Base-by-base conservation (phyloP, 352 stramenopile species). In the Phytophthora tubulina region DNA sequence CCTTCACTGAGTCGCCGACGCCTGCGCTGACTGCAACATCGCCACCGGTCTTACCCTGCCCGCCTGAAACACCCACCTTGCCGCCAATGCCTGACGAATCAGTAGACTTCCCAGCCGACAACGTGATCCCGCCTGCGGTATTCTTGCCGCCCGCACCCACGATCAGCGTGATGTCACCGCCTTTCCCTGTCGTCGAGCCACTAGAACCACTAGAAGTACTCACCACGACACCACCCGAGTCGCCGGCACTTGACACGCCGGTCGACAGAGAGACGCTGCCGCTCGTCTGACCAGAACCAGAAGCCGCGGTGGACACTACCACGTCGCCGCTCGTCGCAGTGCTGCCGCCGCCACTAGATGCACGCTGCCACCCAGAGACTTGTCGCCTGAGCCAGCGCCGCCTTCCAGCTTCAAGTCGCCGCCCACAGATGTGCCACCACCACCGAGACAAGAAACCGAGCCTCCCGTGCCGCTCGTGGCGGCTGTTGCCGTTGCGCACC, bases 281-380 rank as follows among this genome's bases (percentile, higher is more conserved):
- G 36, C 63, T 70, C 10, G 33, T 45, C 42, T 57, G 41, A 35
- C 6, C 30, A 3, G 51, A 3, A 13, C 50, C 60, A 14, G 60
- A 60, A 38, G 2, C 51, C 10, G 51, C 62, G 6, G 62, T 58
- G 4, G 52, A 70, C 17, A 70, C 44, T 21, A 48, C 42, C 51
- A 70, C 62, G 15, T 70, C 35, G 45, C 62, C 62, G 15, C 52
- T 68, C 27, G 44, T 57, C 41, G 27, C 7, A 30, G 5, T 31
- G n/a, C 4, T 6, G 30, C 17, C 30, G 36, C 53, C 21, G 13
- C 53, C 53, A 44, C 48, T 39, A 4, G 31, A 41, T 1, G 3
- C 48, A 54, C 48, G 31, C 48, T 63, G 15, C 62, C 42, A 52
- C 51, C 52, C 41, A 41, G 8, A 27, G 46, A 53, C 36, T 9